phyloP scores from a whole-genome alignment of 306 rosid species.

The Cucurbita ficifolia region DNA sequence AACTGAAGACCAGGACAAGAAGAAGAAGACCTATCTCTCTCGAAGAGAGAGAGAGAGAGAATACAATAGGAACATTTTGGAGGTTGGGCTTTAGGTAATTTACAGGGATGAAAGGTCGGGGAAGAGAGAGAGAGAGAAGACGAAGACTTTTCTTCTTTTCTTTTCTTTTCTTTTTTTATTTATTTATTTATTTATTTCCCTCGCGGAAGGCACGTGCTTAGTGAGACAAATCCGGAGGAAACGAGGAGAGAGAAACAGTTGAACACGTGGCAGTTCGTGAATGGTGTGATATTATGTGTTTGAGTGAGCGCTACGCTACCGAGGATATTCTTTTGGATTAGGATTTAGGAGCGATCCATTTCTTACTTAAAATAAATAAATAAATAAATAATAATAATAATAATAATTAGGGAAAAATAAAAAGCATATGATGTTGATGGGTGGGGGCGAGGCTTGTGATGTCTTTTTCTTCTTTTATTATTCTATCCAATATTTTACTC shows the following conservation, averaged over 20 bases:
- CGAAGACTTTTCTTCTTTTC: not conserved
- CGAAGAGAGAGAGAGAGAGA: conserved; percentile 7
- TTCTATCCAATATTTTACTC: too few species aligned
- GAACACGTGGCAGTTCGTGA: not conserved
- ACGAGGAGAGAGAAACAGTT: not conserved
- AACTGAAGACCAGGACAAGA: not conserved
- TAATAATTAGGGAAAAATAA: too few species aligned
- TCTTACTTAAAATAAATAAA: too few species aligned
- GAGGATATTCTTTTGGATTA: conserved; percentile 1
- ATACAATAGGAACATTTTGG: not conserved
- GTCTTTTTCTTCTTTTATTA: too few species aligned
- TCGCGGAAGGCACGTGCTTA: conserved; percentile 5
- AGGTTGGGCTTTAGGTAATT: conserved; percentile 4
- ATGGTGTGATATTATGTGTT: not conserved
- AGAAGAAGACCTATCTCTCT: conserved; percentile 6
- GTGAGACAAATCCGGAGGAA: conserved; percentile 7
- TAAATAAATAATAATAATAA: too few species aligned
- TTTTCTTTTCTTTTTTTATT: not conserved
- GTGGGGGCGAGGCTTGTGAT: too few species aligned
- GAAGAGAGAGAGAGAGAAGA: conserved; percentile 3
- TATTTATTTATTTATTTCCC: too few species aligned
- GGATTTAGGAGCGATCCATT: conserved; percentile 1
- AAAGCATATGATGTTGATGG: too few species aligned
- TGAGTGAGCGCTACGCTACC: conserved; percentile 9
- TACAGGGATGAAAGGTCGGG: not conserved